Conservation (phyloP, 2,329 filamentous ascomycete species). For the Xylaria sp. region DNA sequence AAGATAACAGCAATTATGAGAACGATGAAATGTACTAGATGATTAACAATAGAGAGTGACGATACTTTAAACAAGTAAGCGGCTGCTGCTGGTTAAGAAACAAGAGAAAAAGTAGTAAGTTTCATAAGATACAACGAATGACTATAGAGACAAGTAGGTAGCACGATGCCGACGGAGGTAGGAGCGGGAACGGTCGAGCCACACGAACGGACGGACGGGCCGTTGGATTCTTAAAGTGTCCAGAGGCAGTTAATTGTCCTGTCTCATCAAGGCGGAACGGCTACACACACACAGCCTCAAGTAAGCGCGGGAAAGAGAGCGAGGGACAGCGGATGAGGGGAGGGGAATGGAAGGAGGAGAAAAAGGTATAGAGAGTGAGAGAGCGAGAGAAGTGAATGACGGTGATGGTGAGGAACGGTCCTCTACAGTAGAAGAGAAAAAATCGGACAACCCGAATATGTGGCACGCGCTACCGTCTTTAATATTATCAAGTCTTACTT, state of each 20-base stretch:
- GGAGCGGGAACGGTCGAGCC: conserved; percentile 42
- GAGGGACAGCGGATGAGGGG: conserved; percentile 19
- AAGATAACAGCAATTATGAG: conserved; percentile 8
- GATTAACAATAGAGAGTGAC: conserved; percentile 21
- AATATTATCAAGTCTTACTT: conserved; percentile 14
- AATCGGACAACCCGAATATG: conserved; percentile 7
- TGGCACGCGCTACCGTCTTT: conserved; percentile 13
- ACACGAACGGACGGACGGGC: conserved; percentile 39
- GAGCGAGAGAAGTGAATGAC: conserved; percentile 7
- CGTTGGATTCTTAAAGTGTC: conserved; percentile 42
- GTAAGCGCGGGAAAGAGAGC: conserved; percentile 39
- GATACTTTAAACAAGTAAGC: conserved; percentile 30
- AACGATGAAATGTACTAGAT: conserved; percentile 2
- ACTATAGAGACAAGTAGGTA: conserved; percentile 11
- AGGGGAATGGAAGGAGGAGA: conserved; percentile 24
- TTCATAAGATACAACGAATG: conserved; percentile 21
- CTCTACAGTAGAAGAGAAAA: conserved; percentile 3
- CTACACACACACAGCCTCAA: conserved; percentile 35
- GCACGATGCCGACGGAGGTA: conserved; percentile 19
- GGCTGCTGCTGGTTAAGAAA: conserved; percentile 5
- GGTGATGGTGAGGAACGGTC: conserved; percentile 30
- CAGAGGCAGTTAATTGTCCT: conserved; percentile 38
- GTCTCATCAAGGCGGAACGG: conserved; percentile 41
- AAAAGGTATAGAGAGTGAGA: background rate
- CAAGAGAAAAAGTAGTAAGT: conserved; percentile 5